Evolutionary conservation across 192 early-diverging fungal genomes (phyloP), one percentile per base, ranked within the genome.

Genomic region (Coemansia sp.): DNA sequence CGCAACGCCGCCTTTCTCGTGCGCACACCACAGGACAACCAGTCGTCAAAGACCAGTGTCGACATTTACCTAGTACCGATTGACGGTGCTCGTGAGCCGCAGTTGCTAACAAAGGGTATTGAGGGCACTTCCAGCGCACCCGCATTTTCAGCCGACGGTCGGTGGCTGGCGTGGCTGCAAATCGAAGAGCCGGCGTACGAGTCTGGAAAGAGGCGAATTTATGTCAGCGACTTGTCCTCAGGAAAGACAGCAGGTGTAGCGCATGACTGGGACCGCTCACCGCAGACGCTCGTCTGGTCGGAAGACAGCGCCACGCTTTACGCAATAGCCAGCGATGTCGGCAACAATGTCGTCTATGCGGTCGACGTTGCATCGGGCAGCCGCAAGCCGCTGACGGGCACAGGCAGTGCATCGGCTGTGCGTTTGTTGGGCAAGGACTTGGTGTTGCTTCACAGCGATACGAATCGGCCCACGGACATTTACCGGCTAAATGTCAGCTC

Each of bases 101-200:
- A 36, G 50, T 55, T 74, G 17, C 63, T 87, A 24, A 84, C 87
- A 0, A 73, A 68, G 8, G 72, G 78, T 14, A 74, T 70, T 43
- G 64, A 82, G 6, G 88, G 87, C 3, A 76, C 82, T 22, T 83
- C 89, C 41, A 66, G 81, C 24, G 41, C 58, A 18, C 91, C 92
- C 9, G 74, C 63, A 24, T 91, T 86, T 58, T 83, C 87, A 0
- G 58, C 80, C 1, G 88, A 87, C 24, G 91, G 91, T n/a, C 72
- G 60, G 18, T 65, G 61, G 22, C 54, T 94, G 32, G 86, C 88
- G 5, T 94, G 88, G 74, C 72, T 94, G 34, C 89, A 93, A 76
- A 92, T 91, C 85, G 72, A 81, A 46, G 83, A 70, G 38, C 85
- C 85, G 3, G 81, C 86, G 17, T 90, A 94, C 62, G 91, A 94